Evolutionary conservation across 2,329 filamentous ascomycete species (phyloP).

Genomic region (Metarhizium album): DNA sequence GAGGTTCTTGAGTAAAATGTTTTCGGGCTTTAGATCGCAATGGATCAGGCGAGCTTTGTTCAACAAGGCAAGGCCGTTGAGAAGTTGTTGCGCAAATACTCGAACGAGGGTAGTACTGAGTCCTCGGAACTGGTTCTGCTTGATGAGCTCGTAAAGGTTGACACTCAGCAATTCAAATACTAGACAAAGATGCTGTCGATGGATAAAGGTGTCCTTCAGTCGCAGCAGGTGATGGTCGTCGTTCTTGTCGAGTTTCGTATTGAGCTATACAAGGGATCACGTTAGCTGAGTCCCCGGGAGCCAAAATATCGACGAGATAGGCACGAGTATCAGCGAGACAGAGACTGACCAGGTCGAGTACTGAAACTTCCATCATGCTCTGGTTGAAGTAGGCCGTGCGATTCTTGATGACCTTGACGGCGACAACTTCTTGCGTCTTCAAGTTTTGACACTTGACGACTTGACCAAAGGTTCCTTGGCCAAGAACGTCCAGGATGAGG

Average conservation of each 20-base stretch:
- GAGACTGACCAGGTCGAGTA: conserved; percentile 70
- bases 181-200: conserved; percentile 89
- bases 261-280: conserved; percentile 49
- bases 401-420: conserved; percentile 99
- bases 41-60: conserved; percentile 97
- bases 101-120: conserved; percentile 93
- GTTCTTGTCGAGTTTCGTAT: conserved; percentile 98
- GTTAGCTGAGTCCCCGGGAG: conserved; percentile 14
- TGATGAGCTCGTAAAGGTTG: conserved; percentile 96
- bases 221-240: conserved; percentile 94
- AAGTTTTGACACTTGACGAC: conserved; percentile 98
- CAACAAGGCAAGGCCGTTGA: conserved; percentile 82
- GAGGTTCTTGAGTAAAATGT: conserved; percentile 93
- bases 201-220: conserved; percentile 96
- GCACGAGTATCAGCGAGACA: background rate
- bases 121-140: conserved; percentile 97
- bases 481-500: conserved; percentile 90
- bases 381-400: conserved; percentile 99
- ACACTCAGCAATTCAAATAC: conserved; percentile 95
- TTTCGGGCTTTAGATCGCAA: conserved; percentile 96
- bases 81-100: conserved; percentile 91
- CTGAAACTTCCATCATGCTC: conserved; percentile 99
- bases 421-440: conserved; percentile 96
- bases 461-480: conserved; percentile 95
- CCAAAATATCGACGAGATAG: too few species aligned